Evolutionary conservation across 495 filamentous ascomycete species (phyloP).

Genomic region (Antarctomyces pellizariae): DNA sequence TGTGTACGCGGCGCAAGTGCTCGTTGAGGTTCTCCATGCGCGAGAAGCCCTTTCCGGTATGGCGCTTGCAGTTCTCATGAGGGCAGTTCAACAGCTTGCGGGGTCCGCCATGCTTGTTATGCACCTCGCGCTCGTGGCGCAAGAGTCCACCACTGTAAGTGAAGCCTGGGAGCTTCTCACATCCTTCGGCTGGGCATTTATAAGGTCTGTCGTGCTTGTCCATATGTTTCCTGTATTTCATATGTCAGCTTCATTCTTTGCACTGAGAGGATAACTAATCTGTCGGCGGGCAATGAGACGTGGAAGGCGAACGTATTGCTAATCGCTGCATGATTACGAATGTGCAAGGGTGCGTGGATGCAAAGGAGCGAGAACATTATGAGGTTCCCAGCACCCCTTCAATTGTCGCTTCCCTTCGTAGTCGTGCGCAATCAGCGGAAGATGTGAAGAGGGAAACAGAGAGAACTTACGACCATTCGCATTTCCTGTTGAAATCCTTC

Average conservation of each 20-base stretch:
- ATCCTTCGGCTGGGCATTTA: conserved; percentile 49
- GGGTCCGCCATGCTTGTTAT: conserved; percentile 63
- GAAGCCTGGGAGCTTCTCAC: conserved; percentile 78
- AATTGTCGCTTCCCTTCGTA: background rate
- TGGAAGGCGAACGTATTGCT: conserved; percentile 6
- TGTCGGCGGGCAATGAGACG: conserved; percentile 13
- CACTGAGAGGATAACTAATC: background rate
- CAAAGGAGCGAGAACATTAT: background rate
- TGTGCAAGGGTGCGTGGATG: background rate
- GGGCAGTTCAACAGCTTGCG: conserved; percentile 62
- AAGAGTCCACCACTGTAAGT: conserved; percentile 78
- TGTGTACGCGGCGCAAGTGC: conserved; percentile 62
- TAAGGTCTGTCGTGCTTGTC: conserved; percentile 91
- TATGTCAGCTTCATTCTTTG: too few relatives aligned
- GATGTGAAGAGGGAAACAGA: background rate
- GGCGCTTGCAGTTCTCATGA: conserved; percentile 55
- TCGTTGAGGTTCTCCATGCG: conserved; percentile 76
- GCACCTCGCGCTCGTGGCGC: conserved; percentile 77
- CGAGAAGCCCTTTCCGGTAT: conserved; percentile 55
- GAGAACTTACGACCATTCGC: conserved; percentile 69
- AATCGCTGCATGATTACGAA: conserved; percentile 2
- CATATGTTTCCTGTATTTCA: conserved; percentile 60
- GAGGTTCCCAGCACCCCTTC: too few relatives aligned
- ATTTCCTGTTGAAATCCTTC: conserved; percentile 51
- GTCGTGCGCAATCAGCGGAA: background rate